Evolutionary conservation across 2,329 filamentous ascomycete species (phyloP).

Genomic region (Didymellaceae sp.): DNA sequence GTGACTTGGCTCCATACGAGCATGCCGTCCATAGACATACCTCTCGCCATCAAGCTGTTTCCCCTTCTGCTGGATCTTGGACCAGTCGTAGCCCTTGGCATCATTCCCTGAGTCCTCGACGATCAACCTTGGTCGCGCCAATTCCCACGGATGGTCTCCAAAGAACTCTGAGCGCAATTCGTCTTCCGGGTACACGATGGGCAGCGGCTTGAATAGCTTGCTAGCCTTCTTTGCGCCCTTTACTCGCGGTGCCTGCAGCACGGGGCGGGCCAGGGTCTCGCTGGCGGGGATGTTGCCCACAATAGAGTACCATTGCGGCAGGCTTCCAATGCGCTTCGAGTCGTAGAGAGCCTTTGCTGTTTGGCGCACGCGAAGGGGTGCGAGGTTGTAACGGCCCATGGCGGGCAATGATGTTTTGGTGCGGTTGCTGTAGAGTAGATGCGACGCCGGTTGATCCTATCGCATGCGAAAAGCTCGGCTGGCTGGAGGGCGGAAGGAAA

Average conservation of each 20-base stretch:
- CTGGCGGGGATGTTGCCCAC: conserved; percentile 65
- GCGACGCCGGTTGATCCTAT: not conserved
- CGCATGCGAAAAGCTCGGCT: not conserved
- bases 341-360: conserved; percentile 59
- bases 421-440: not conserved
- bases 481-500: not conserved
- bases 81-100: conserved; percentile 78
- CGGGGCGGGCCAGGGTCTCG: conserved; percentile 64
- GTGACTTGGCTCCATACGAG: not conserved
- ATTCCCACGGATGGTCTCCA: conserved; percentile 94
- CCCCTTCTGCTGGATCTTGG: conserved; percentile 74
- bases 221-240: conserved; percentile 63
- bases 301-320: conserved; percentile 64
- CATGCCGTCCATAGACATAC: conserved; percentile 53
- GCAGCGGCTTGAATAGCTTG: conserved; percentile 79
- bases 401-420: conserved; percentile 5
- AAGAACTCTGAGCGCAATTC: conserved; percentile 81
- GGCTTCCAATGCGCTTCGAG: conserved; percentile 47
- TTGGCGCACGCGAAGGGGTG: conserved; percentile 60
- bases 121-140: conserved; percentile 84
- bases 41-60: conserved; percentile 83
- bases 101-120: conserved; percentile 88
- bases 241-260: conserved; percentile 55
- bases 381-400: conserved; percentile 62
- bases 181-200: conserved; percentile 84